Base-by-base conservation (phyloP, 106 monocot species). In the Alisma plantagoaquatica region DNA sequence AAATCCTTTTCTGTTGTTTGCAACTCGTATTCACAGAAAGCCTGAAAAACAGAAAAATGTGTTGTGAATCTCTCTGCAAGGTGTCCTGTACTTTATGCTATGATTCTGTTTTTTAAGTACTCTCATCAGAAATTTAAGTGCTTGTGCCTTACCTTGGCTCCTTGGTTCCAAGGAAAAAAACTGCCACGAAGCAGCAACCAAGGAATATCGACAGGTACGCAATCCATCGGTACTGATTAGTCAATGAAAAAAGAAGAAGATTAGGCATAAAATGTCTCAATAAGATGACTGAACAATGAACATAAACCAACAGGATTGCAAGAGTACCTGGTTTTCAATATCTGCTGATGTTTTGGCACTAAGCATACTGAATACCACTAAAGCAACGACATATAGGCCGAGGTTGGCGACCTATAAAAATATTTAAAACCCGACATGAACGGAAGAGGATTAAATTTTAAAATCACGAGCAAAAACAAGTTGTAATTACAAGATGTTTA, bases 211-310 rank as follows among this genome's bases (percentile, higher is more conserved):
- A 82, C 57, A 72, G 42, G 62, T 83, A 86, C 24, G 92, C 86
- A 49, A 91, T 91, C 91, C 84, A 85, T 10, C 77, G 85, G 32
- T 91, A 91, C 91, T 91, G 69, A 54, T 33, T 51, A 73, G 23
- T 52, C 11, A n/a, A n/a, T n/a, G n/a, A 65, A 19, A 33, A 52
- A 54, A 48, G 25, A 23, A 56, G 25, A 56, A 62, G 23, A 43
- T 2, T 15, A 65, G 2, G n/a, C n/a, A n/a, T n/a, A n/a, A n/a
- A n/a, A n/a, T n/a, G n/a, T n/a, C n/a, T n/a, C n/a, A n/a, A n/a
- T n/a, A n/a, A n/a, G n/a, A n/a, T n/a, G n/a, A n/a, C n/a, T n/a
- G n/a, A n/a, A n/a, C n/a, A n/a, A n/a, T n/a, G 9, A 43, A 49
- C 31, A 41, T 2, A 62, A 48, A 49, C 15, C 12, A 47, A 1